phyloP scores from a whole-genome alignment of 2,329 filamentous ascomycete genomes.

The Allantophomopsis lycopodina region DNA sequence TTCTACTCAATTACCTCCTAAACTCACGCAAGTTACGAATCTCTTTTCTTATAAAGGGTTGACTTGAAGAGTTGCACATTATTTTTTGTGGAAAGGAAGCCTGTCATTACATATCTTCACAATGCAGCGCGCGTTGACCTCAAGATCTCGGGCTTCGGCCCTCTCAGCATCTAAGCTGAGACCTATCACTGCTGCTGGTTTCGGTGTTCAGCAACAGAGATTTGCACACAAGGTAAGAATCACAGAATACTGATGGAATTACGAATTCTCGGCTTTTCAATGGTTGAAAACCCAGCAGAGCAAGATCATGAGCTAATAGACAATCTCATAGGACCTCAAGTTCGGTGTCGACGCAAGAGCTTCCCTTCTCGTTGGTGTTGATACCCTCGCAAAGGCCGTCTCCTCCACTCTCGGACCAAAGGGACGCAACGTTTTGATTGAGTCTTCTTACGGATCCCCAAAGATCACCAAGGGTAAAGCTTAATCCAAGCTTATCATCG shows the following conservation, averaged over 20 bases:
- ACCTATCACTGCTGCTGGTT: constrained; percentile 47
- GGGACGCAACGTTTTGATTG: constrained; percentile 95
- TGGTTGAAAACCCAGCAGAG: no score
- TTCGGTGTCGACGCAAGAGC: constrained; percentile 93
- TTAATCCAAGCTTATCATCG: constrained; percentile 6
- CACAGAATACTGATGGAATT: constrained; percentile 1
- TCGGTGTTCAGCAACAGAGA: constrained; percentile 76
- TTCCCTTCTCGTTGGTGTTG: constrained; percentile 80
- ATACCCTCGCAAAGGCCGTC: constrained; percentile 92
- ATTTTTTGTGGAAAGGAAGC: neutral
- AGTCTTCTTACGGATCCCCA: constrained; percentile 95
- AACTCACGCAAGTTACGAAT: neutral
- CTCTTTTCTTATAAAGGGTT: neutral
- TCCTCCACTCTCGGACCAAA: constrained; percentile 94
- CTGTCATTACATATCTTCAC: constrained; percentile 23
- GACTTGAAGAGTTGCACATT: neutral
- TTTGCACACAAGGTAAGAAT: constrained; percentile 90
- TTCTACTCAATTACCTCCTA: neutral
- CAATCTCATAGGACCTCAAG: constrained; percentile 66
- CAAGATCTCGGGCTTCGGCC: constrained; percentile 65
- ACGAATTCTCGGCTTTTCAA: no score
- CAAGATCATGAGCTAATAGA: constrained; percentile 1
- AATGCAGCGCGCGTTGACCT: constrained; percentile 94
- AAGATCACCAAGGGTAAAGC: constrained; percentile 98
- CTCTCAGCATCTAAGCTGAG: constrained; percentile 55